A percentile compares a stretch with the other conserved stretches of the same genome.
Conservation (phyloP, 129 eudicot species). For the Arctium lappa region DNA sequence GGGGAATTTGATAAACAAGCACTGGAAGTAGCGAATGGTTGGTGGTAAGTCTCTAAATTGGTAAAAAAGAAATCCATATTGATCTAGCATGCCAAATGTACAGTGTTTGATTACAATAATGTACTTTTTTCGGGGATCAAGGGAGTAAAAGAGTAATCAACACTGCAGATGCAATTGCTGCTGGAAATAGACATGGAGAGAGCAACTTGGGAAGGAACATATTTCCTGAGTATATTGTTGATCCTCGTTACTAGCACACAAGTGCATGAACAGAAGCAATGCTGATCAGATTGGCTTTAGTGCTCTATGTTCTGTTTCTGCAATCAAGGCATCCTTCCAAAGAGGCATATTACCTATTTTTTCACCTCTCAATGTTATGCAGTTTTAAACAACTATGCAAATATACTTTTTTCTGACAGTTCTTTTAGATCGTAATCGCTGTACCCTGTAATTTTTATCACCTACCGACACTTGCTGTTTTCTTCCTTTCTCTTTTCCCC, state of each 20-base stretch:
- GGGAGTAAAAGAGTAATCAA: neutral
- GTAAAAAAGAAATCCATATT: neutral
- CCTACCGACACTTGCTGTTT: constrained; percentile 17
- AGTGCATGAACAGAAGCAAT: neutral
- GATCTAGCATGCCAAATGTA: neutral
- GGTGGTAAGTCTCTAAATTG: neutral
- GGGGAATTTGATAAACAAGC: neutral
- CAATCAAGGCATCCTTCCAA: neutral
- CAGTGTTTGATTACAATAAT: neutral
- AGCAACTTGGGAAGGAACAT: neutral
- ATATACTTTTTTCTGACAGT: neutral
- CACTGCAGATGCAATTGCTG: neutral
- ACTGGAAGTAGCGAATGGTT: neutral
- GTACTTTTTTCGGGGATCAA: neutral
- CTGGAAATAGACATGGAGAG: neutral
- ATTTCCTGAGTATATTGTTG: neutral
- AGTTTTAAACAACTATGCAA: too few relatives aligned
- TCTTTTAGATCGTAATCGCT: neutral
- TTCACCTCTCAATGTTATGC: neutral
- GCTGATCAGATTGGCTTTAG: neutral
- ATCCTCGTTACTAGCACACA: neutral
- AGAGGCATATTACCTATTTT: neutral
- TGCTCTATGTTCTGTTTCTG: neutral
- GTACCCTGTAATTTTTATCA: neutral
- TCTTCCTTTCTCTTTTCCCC: neutral